Percentiles rank a stretch among this genome's conserved stretches.
phyloP scores from a whole-genome alignment of 108 stramenopile species.

The Skeletonema marinoi region DNA sequence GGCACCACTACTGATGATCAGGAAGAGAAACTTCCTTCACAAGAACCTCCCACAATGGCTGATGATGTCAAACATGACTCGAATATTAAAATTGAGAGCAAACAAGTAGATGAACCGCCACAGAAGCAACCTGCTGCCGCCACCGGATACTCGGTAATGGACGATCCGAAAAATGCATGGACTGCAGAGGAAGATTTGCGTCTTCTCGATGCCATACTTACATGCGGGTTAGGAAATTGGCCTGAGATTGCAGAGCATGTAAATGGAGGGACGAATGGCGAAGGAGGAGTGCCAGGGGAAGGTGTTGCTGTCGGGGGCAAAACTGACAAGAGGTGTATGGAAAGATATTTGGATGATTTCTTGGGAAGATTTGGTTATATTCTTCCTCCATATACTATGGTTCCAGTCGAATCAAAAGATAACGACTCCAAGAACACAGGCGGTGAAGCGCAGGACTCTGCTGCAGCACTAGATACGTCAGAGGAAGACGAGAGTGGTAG shows the following conservation, averaged over 20 bases:
- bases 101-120: not conserved
- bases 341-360: constrained; percentile 88
- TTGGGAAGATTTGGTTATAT: constrained; percentile 88
- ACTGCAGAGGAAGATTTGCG: constrained; percentile 89
- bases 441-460: not conserved
- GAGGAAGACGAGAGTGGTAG: constrained; percentile 13
- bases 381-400: constrained; percentile 81
- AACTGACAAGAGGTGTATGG: constrained; percentile 89
- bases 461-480: not conserved
- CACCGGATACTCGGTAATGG: constrained; percentile 27
- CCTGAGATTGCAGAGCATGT: constrained; percentile 85
- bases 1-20: not conserved
- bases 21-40: not conserved
- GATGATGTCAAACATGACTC: not conserved
- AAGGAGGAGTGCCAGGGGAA: constrained; percentile 5
- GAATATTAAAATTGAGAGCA: not conserved
- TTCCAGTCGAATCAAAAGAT: constrained; percentile 21
- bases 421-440: constrained; percentile 2
- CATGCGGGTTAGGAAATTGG: constrained; percentile 89
- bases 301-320: constrained; percentile 44
- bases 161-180: constrained; percentile 76
- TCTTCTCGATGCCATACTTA: constrained; percentile 80
- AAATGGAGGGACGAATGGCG: constrained; percentile 56
- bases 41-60: not conserved
- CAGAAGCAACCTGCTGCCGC: not conserved